Evolutionary conservation across 257 asterid genomes (phyloP).

Genomic region (Salvia hispanica): DNA sequence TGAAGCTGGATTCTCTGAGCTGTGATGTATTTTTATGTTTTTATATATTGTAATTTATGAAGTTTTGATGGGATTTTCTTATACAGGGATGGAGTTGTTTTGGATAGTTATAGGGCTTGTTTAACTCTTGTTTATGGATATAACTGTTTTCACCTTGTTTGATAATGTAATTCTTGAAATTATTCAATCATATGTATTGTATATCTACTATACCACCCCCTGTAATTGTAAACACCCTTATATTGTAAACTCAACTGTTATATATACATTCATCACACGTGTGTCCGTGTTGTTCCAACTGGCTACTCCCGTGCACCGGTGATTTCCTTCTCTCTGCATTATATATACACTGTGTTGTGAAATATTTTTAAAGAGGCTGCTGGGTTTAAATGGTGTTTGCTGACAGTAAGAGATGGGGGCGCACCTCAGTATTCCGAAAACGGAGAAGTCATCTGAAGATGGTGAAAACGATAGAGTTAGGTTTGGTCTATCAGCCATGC

Average conservation of each 20-base stretch:
- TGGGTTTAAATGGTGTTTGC: constrained; percentile 13
- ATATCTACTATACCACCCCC: too few relatives aligned
- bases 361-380: not conserved
- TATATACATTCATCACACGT: not conserved
- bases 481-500: constrained; percentile 90
- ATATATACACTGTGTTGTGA: not conserved
- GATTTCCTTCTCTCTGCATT: constrained; percentile 20
- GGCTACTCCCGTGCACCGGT: not conserved
- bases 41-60: not conserved
- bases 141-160: too few relatives aligned
- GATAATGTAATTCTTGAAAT: too few relatives aligned
- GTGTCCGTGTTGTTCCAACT: not conserved
- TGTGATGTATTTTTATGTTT: not conserved
- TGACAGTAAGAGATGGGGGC: constrained; percentile 77
- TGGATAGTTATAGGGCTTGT: too few relatives aligned
- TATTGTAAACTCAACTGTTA: too few relatives aligned
- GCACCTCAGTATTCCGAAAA: constrained; percentile 89
- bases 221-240: too few relatives aligned
- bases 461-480: constrained; percentile 71
- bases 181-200: too few relatives aligned
- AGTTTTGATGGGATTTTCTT: not conserved
- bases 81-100: not conserved
- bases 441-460: constrained; percentile 89
- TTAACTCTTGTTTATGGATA: too few relatives aligned
- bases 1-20: too few relatives aligned